phyloP scores from a whole-genome alignment of 129 eudicot species.

The Mikania micrantha region DNA sequence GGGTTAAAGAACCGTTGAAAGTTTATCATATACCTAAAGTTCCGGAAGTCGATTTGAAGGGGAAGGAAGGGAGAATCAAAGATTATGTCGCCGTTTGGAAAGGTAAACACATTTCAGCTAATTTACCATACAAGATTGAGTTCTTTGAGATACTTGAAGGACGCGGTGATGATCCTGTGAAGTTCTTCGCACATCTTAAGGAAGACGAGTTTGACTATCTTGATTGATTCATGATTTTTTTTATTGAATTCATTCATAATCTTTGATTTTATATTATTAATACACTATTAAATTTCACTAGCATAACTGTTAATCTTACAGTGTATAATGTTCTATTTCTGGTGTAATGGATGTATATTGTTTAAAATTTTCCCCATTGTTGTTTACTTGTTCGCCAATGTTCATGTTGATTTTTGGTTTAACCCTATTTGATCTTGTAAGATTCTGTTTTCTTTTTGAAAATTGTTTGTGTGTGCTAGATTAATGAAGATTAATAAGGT shows the following conservation, averaged over 20 bases:
- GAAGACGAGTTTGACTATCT: slow-evolving; percentile 84
- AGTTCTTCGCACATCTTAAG: slow-evolving; percentile 61
- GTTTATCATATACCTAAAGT: slow-evolving; percentile 68
- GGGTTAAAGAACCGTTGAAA: slow-evolving; percentile 65
- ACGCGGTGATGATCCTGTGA: slow-evolving; percentile 49
- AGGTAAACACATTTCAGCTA: slow-evolving; percentile 75
- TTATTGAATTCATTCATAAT: slow-evolving; percentile 4
- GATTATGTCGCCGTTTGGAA: slow-evolving; percentile 61
- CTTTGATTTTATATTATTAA: slow-evolving; percentile 3
- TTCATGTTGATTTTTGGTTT: background rate
- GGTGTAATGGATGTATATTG: slow-evolving; percentile 14
- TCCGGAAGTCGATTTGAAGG: slow-evolving; percentile 58
- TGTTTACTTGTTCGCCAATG: background rate
- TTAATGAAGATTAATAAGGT: background rate
- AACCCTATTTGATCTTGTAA: background rate
- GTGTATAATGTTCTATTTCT: slow-evolving; percentile 11
- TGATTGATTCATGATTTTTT: slow-evolving; percentile 32
- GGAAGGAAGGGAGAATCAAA: slow-evolving; percentile 55
- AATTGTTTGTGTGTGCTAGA: slow-evolving; percentile 5
- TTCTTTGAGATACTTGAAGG: slow-evolving; percentile 49
- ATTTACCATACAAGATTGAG: slow-evolving; percentile 66
- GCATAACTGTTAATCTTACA: slow-evolving; percentile 7
- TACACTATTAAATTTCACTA: slow-evolving; percentile 2
- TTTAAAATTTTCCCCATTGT: background rate
- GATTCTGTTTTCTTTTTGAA: background rate